A percentile compares a stretch with the other conserved stretches of the same genome.
phyloP scores from a whole-genome alignment of 2,329 filamentous ascomycete genomes.

The Colletotrichum sp. region DNA sequence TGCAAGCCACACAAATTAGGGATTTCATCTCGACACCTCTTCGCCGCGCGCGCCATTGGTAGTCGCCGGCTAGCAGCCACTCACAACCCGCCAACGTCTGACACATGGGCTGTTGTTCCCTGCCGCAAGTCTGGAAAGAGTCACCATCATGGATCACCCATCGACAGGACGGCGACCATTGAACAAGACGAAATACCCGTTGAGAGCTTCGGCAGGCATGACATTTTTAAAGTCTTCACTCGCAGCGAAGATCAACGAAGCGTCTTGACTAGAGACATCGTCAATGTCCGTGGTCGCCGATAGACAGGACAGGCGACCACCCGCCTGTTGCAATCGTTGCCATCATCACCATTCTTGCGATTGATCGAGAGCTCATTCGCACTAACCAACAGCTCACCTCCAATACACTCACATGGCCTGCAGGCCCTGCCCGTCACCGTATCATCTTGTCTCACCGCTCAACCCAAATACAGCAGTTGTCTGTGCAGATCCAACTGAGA shows the following conservation, averaged over 20 bases:
- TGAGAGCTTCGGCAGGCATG: background rate
- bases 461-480: background rate
- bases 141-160: conserved; percentile 9
- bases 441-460: conserved; percentile 6
- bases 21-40: background rate
- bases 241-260: background rate
- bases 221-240: background rate
- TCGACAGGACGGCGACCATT: background rate
- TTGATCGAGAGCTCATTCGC: background rate
- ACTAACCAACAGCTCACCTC: background rate
- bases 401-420: background rate
- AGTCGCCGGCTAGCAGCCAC: background rate
- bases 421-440: conserved; percentile 2
- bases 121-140: background rate
- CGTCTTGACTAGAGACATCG: background rate
- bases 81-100: background rate
- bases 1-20: background rate
- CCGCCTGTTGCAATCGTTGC: background rate
- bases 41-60: background rate
- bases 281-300: background rate
- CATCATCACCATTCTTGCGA: background rate
- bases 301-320: background rate
- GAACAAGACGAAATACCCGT: background rate
- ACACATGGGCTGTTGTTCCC: background rate
- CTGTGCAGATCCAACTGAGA: background rate